Percentiles rank a stretch among this genome's conserved stretches.
Evolutionary conservation across 2,329 filamentous ascomycete genomes (phyloP).

Genomic region (Cordyceps militaris): DNA sequence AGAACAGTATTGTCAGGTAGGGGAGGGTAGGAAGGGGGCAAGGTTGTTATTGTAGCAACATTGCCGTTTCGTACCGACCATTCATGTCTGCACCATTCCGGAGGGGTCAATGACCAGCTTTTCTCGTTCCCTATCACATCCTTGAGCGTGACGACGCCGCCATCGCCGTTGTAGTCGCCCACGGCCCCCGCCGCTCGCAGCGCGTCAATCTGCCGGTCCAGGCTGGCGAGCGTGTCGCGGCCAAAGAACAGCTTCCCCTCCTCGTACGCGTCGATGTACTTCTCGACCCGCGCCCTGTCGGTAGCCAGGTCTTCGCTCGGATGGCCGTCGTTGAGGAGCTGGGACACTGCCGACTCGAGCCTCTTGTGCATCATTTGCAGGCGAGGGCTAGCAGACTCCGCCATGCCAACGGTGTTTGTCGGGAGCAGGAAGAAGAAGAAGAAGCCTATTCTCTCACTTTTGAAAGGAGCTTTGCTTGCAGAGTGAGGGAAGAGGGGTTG

Average conservation of each 20-base stretch:
- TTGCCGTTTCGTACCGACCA: neutral
- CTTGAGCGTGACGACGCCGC: neutral
- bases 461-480: too few species aligned
- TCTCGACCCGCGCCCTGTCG: neutral
- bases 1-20: neutral
- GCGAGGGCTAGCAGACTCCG: too few species aligned
- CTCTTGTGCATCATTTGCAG: neutral
- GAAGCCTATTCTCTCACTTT: too few species aligned
- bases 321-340: neutral
- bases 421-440: too few species aligned
- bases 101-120: neutral
- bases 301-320: neutral
- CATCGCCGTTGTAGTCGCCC: neutral
- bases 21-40: too few species aligned
- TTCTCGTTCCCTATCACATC: neutral
- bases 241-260: neutral
- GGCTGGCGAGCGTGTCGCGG: neutral
- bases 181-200: neutral
- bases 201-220: constrained; percentile 2
- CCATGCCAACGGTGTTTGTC: too few species aligned
- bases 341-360: neutral
- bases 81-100: neutral
- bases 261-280: neutral
- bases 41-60: too few species aligned
- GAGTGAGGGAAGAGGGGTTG: too few species aligned